Evolutionary conservation across 2,329 filamentous ascomycete species (phyloP).

Genomic region (Metarhizium anisopliae): DNA sequence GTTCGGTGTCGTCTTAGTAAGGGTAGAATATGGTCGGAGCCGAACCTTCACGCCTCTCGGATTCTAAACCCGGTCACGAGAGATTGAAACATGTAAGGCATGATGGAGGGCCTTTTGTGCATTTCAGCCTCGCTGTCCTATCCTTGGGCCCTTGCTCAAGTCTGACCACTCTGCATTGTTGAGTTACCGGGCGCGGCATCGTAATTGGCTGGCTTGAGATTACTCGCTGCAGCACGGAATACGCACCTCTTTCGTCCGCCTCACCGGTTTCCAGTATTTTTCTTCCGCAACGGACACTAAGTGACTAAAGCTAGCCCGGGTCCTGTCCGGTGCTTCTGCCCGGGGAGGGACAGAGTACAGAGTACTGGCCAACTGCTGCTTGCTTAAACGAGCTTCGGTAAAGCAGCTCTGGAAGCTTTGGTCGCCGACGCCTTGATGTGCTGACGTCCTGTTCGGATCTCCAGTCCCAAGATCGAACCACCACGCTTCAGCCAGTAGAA

Average conservation of each 20-base stretch:
- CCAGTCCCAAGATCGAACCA: not conserved
- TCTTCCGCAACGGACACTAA: not conserved
- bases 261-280: constrained; percentile 1
- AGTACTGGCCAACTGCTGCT: not conserved
- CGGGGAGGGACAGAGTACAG: not conserved
- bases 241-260: constrained; percentile 1
- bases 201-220: constrained; percentile 4
- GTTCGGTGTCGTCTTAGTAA: not conserved
- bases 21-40: not conserved
- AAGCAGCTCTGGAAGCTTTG: not conserved
- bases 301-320: not conserved
- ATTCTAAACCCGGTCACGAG: not conserved
- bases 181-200: not conserved
- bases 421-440: not conserved
- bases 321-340: not conserved
- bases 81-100: not conserved
- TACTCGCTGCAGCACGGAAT: constrained; percentile 2
- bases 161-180: constrained; percentile 4
- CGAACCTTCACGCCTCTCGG: not conserved
- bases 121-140: not conserved
- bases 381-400: not conserved
- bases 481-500: not conserved
- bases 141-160: not conserved
- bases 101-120: not conserved
- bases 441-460: not conserved